Evolutionary conservation across 169 alveolate genomes (phyloP), one percentile per base, ranked within the genome.

Genomic region (Plasmodium knowlesi): DNA sequence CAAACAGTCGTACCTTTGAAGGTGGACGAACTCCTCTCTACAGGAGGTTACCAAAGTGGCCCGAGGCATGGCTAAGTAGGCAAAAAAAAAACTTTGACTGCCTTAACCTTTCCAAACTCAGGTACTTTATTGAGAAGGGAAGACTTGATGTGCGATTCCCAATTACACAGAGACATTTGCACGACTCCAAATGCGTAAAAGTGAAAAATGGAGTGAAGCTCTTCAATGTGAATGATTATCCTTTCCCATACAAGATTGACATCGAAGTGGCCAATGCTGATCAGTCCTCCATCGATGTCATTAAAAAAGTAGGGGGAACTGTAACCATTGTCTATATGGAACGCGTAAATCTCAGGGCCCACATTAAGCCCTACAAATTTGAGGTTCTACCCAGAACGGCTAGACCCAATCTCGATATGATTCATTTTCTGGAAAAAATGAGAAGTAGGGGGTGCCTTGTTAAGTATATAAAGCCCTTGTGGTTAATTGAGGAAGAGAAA

Each of bases 191-290:
- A 39, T 97, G 98, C 85, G 97, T 96, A 50, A 96, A 92, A 81
- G 97, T 96, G 22, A 96, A 94, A 95, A 89, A 95, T 57, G 98
- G 98, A 25, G 98, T 97, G 1, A 96, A 95, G 74, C 93, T 97
- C 8, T 97, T 97, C 95, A 97, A 97, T 61, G 97, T 96, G 81
- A 97, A 97, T 92, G 98, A 97, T 83, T 98, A 97, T 84, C 99
- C 99, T 6, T 98, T 98, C 85, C 99, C 99, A 5, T 98, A 98
- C 94, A 97, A 97, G 83, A 96, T 98, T 53, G 96, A 96, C 83
- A 97, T 98, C 25, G 98, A 96, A 92, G 98, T 97, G 22, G 96
- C 98, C 0, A 95, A 97, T 16, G 97, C 98, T 14, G 99, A 98
- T 72, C 99, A 98, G 92, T 97, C 98, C 39, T 95, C 98, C 74